Evolutionary conservation across 306 rosid genomes (phyloP).

Genomic region (Inga laurina): DNA sequence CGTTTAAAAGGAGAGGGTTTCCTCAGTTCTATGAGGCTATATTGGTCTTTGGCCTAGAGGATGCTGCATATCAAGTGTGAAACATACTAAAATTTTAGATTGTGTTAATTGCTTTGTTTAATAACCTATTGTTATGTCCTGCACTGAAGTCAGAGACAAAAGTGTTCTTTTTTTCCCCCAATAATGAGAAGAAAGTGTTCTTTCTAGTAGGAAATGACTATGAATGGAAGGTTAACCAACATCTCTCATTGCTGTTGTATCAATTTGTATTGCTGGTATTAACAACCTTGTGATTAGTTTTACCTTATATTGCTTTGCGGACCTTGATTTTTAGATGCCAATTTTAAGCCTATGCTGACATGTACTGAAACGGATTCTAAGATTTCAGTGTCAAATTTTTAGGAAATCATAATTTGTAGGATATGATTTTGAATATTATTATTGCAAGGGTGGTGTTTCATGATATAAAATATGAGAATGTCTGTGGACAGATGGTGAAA

Average conservation of each 20-base stretch:
- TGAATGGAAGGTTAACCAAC: slow-evolving; percentile 5
- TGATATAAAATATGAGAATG: background rate
- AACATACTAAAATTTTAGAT: background rate
- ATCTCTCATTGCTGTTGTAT: background rate
- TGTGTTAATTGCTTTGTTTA: background rate
- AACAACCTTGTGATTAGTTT: background rate
- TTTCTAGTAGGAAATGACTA: slow-evolving; percentile 22
- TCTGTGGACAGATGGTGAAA: background rate
- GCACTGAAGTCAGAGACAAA: background rate
- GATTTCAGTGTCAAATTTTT: background rate
- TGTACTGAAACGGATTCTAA: slow-evolving; percentile 9
- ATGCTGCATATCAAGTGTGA: slow-evolving; percentile 22
- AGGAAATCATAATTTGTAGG: background rate
- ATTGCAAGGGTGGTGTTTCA: background rate
- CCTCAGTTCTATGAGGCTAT: slow-evolving; percentile 8
- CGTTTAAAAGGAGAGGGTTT: background rate
- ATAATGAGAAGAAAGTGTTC: background rate
- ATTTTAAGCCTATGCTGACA: slow-evolving; percentile 6
- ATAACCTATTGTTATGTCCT: background rate
- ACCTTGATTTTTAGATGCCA: slow-evolving; percentile 12
- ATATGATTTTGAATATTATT: slow-evolving; percentile 3
- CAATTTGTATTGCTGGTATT: background rate
- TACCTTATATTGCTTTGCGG: background rate
- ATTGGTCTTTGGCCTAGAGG: slow-evolving; percentile 4
- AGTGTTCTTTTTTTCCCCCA: background rate